These are phyloP conservation scores for Arabidopsis suecica DNA, from an alignment of 345 rosid species.

Conservation along the genomic window DNA sequence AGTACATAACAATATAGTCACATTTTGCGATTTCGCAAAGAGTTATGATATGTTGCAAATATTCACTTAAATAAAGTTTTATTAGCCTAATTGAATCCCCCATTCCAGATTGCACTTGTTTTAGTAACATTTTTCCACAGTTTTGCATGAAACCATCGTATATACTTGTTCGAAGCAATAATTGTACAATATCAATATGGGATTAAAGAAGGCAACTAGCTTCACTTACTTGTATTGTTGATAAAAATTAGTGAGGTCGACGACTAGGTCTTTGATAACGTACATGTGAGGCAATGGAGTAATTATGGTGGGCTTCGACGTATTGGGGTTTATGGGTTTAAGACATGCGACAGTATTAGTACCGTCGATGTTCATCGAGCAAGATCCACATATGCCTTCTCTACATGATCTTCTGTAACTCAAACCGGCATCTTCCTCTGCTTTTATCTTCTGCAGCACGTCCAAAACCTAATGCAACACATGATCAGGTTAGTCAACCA, in stretches of 20 bases:
- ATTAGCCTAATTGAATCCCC: too few species aligned
- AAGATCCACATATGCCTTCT: conserved; percentile 83
- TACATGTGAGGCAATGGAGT: conserved; percentile 79
- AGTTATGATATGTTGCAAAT: not conserved
- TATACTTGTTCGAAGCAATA: not conserved
- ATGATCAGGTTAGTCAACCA: not conserved
- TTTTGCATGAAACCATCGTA: not conserved
- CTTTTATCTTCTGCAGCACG: conserved; percentile 70
- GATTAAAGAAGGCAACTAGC: not conserved
- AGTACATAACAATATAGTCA: not conserved
- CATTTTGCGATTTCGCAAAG: not conserved
- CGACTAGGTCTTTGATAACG: conserved; percentile 66
- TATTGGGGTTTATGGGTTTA: conserved; percentile 57
- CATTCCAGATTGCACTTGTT: not conserved
- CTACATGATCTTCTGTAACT: conserved; percentile 69
- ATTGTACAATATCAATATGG: not conserved
- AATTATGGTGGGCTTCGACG: conserved; percentile 51
- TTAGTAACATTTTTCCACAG: not conserved
- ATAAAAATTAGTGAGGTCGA: conserved; percentile 74
- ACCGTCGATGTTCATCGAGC: conserved; percentile 73
- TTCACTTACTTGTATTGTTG: conserved; percentile 59
- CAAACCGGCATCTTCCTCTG: conserved; percentile 65
- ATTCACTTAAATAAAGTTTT: not conserved
- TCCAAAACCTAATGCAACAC: conserved; percentile 59
- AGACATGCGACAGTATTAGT: conserved; percentile 75